Percentiles rank a stretch among this genome's conserved stretches.
Conservation (phyloP, 495 filamentous ascomycete genomes). For the Neurospora africana region DNA sequence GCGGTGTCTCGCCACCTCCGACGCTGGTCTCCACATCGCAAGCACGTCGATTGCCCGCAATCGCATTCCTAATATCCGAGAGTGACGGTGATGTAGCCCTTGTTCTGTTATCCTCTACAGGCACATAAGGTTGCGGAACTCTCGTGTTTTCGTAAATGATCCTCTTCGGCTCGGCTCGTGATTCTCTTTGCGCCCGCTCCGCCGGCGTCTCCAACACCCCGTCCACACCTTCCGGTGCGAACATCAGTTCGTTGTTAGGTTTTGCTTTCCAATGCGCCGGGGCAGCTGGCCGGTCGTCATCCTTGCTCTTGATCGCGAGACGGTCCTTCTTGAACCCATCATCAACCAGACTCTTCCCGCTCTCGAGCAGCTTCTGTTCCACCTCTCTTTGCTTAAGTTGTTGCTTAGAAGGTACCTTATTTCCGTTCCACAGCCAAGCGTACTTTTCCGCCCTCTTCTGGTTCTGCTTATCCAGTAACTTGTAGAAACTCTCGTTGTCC, state of each 20-base stretch:
- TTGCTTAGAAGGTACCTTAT: constrained; percentile 79
- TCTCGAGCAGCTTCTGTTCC: constrained; percentile 50
- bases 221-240: constrained; percentile 63
- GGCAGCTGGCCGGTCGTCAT: constrained; percentile 60
- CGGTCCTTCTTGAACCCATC: constrained; percentile 43
- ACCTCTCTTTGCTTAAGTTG: constrained; percentile 71
- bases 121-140: constrained; percentile 37
- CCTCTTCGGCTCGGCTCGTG: constrained; percentile 63
- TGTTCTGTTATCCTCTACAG: constrained; percentile 11
- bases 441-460: constrained; percentile 69
- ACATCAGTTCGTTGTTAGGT: constrained; percentile 84
- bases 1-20: constrained; percentile 64
- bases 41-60: constrained; percentile 59
- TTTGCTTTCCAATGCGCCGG: constrained; percentile 65
- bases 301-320: constrained; percentile 48
- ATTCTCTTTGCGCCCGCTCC: constrained; percentile 57
- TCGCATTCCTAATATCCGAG: constrained; percentile 78
- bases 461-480: constrained; percentile 85
- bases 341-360: constrained; percentile 29
- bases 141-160: constrained; percentile 80
- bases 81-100: constrained; percentile 68
- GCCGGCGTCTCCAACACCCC: constrained; percentile 53
- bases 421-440: constrained; percentile 77
- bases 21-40: constrained; percentile 57
- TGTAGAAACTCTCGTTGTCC: constrained; percentile 94